Percentiles rank a stretch among this genome's conserved stretches.
Evolutionary conservation across 306 rosid species (phyloP).

Genomic region (Abrus precatorius): DNA sequence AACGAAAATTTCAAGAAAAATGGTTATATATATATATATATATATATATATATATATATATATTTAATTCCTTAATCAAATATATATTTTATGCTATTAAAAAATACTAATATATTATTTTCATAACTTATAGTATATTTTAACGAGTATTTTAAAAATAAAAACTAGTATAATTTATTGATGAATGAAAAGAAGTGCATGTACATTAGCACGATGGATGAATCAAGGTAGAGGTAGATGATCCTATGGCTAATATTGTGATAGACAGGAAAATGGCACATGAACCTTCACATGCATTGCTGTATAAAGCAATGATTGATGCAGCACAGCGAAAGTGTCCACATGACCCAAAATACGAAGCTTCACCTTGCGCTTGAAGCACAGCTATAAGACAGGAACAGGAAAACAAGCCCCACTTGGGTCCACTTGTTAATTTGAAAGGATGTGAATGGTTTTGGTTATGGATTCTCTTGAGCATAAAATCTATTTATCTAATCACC

Average conservation of each 20-base stretch:
- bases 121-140: too few relatives aligned
- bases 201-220: background rate
- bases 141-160: too few relatives aligned
- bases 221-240: background rate
- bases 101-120: too few relatives aligned
- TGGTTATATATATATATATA: too few relatives aligned
- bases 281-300: slow-evolving; percentile 48
- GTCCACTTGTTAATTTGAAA: slow-evolving; percentile 24
- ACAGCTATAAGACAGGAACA: slow-evolving; percentile 17
- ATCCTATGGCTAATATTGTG: slow-evolving; percentile 9
- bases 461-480: slow-evolving; percentile 3
- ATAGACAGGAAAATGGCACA: slow-evolving; percentile 27
- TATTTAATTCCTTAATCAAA: too few relatives aligned
- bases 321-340: background rate
- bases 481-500: slow-evolving; percentile 36
- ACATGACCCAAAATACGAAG: slow-evolving; percentile 16
- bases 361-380: slow-evolving; percentile 39
- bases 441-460: background rate
- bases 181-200: background rate
- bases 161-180: background rate
- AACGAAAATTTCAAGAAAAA: too few relatives aligned
- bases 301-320: slow-evolving; percentile 40
- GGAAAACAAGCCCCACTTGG: slow-evolving; percentile 29
- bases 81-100: too few relatives aligned
- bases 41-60: too few relatives aligned